These are phyloP conservation scores for Berberis vulgaris DNA, from an alignment of 164 flowering plant genomes.

Conservation along the genomic window DNA sequence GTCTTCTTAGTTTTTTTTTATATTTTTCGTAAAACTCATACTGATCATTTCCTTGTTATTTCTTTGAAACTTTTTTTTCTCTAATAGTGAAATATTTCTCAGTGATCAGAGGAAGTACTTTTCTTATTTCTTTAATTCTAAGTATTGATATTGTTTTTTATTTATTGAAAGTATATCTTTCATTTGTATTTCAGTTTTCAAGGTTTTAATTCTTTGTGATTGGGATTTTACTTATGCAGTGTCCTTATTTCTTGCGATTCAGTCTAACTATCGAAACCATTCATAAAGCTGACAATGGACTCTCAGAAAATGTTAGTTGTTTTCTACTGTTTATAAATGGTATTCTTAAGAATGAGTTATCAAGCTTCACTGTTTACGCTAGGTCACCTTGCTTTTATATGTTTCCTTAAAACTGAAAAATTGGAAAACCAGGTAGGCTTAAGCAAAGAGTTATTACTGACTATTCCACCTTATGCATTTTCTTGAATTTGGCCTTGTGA, in stretches of 20 bases:
- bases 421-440: too few species aligned
- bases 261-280: too few species aligned
- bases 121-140: not conserved
- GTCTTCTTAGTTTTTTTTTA: not conserved
- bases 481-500: too few species aligned
- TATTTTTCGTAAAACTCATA: not conserved
- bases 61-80: conserved; percentile 4
- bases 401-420: not conserved
- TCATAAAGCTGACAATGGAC: too few species aligned
- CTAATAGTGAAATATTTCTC: not conserved
- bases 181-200: not conserved
- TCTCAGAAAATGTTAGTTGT: too few species aligned
- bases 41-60: conserved; percentile 4
- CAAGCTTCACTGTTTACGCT: not conserved
- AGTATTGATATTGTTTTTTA: not conserved
- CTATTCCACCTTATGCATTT: too few species aligned
- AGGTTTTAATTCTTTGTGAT: not conserved
- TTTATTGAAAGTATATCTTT: too few species aligned
- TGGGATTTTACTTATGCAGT: conserved; percentile 28
- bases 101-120: conserved; percentile 48
- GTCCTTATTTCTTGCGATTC: conserved; percentile 35
- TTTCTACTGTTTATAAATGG: too few species aligned
- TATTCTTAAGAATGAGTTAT: too few species aligned
- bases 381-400: not conserved
- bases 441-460: too few species aligned